Base-by-base conservation (phyloP, 2,329 filamentous ascomycete genomes). In the Colletotrichum orchidophilum region DNA sequence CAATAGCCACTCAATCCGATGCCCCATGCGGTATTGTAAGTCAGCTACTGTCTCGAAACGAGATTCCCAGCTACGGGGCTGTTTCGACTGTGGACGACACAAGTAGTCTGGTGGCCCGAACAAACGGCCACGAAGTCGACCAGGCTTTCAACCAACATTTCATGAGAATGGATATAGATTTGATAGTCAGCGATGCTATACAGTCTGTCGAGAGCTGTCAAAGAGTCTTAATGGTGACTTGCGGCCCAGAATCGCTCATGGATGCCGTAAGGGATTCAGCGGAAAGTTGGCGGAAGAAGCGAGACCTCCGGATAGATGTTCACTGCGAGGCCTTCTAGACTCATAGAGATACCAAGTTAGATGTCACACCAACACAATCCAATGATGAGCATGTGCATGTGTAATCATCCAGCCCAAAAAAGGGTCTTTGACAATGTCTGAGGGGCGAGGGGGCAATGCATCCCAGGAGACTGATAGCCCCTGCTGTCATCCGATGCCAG, bases 311-410 rank as follows among this genome's bases (percentile, higher is more conserved):
- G 15, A 67, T 67, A 33, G 50, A 67, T 8, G n/a, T 63, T 33
- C 65, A 67, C 24, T 67, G 49, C n/a, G 65, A 63, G 24, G 61
- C 24, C 11, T 67, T 67, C 26, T n/a, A 55, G 18, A 29, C 13
- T 52, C 9, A 52, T 55, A 29, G 52, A 33, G 18, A 46, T 1
- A 11, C 21, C 18, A n/a, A n/a, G 18, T 18, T 46, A 46, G 39
- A 46, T 0, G 1, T 21, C 39, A 21, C 1, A 46, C 21, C 39
- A 46, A n/a, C n/a, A n/a, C n/a, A n/a, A n/a, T 6, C 1, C 15
- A 2, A 49, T 49, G 6, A 5, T n/a, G 3, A n/a, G 15, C 15
- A 49, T 18, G 6, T 21, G 13, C 12, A 7, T 21, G 21, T n/a
- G n/a, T n/a, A 49, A 15, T n/a, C 6, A 42, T n/a, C n/a, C 7